Evolutionary conservation across 2,329 filamentous ascomycete genomes (phyloP).

Genomic region (Colletotrichum liaoningense): DNA sequence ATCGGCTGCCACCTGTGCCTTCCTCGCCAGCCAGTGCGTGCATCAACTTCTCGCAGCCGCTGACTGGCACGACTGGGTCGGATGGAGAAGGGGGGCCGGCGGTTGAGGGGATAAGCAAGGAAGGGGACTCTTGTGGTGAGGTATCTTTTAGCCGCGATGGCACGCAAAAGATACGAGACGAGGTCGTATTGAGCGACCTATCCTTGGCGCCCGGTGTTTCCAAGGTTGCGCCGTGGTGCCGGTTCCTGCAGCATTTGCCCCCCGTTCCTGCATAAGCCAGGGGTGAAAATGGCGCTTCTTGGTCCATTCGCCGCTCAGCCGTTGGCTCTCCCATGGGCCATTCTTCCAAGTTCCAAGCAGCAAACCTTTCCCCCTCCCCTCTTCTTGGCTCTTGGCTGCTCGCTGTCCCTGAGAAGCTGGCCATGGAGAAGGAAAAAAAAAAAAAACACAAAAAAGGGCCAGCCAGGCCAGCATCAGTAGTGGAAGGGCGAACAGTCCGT

Average conservation of each 20-base stretch:
- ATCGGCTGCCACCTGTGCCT: slow-evolving; percentile 29
- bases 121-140: background rate
- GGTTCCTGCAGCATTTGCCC: slow-evolving; percentile 35
- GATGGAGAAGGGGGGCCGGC: slow-evolving; percentile 7
- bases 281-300: slow-evolving; percentile 36
- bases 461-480: background rate
- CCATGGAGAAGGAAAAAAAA: too few species aligned
- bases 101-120: slow-evolving; percentile 27
- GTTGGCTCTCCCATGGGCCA: background rate
- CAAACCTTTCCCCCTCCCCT: background rate
- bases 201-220: slow-evolving; percentile 31
- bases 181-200: background rate
- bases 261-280: slow-evolving; percentile 35
- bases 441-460: background rate
- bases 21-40: slow-evolving; percentile 19
- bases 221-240: slow-evolving; percentile 27
- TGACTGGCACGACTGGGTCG: slow-evolving; percentile 28
- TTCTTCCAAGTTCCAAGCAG: background rate
- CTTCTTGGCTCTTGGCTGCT: slow-evolving; percentile 15
- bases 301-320: slow-evolving; percentile 11
- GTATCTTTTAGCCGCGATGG: slow-evolving; percentile 12
- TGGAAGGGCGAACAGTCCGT: background rate
- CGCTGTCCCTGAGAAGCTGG: background rate
- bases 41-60: slow-evolving; percentile 21
- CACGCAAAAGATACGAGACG: background rate